Base-by-base conservation (phyloP, 2,329 filamentous ascomycete species). In the Boeremia exigua region DNA sequence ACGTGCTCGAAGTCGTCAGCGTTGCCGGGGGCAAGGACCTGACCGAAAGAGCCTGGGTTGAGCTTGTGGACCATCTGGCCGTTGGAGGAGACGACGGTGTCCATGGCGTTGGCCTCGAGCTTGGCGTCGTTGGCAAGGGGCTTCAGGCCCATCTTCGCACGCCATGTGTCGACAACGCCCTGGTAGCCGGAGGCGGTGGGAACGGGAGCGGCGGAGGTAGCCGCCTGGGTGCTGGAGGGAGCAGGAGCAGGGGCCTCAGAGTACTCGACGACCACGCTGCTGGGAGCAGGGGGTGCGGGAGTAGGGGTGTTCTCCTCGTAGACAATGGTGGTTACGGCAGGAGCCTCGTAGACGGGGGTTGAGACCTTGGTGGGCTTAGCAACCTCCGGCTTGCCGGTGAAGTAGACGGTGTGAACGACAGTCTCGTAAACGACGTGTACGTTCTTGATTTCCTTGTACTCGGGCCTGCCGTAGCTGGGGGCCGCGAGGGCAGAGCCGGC, bases 31-130 rank as follows among this genome's bases (percentile, higher is more conserved):
- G 69, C 69, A 23, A 73, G 70, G 30, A 68, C 67, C 62, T 72
- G 69, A 30, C 59, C 69, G 49, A 44, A 61, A 36, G 68, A 62
- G 36, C 69, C 68, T n/a, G 59, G 33, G 67, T 68, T 67, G 42
- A 72, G 69, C 62, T 73, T 52, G 68, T 73, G 71, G 15, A 53
- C 42, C 71, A 73, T 73, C 27, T 61, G n/a, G 43, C 69, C 70
- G 56, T 67, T 64, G 46, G 67, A 58, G n/a, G 64, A 57, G 17
- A 43, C 27, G 46, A 67, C 68, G 34, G 56, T 59, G 47, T 70
- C 60, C 38, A 55, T 38, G 38, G 69, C 67, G 62, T 71, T 72
- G 47, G 55, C 34, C 60, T 68, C 56, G 53, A 73, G 70, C 48
- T 59, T 59, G 6, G 55, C 7, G 44, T 67, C 61, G 23, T 51